Conservation (phyloP, 331 rosid genomes). For the Rosa hybrid region DNA sequence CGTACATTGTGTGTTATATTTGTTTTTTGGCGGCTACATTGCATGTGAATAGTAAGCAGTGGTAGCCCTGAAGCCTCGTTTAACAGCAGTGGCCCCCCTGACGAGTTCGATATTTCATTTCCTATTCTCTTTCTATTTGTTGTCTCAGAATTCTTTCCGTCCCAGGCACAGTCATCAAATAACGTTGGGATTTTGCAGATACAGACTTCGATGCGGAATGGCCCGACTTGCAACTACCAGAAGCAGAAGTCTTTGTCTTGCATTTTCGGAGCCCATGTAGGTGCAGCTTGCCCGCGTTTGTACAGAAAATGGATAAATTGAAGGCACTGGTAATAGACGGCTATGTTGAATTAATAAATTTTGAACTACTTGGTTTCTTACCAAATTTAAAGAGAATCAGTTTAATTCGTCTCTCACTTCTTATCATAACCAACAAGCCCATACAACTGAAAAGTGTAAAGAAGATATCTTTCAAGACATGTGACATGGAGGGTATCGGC, state of each 20-base stretch:
- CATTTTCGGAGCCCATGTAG: constrained; percentile 22
- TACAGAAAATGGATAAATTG: constrained; percentile 44
- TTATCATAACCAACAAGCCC: not conserved
- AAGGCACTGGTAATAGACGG: constrained; percentile 46
- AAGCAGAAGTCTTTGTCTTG: constrained; percentile 53
- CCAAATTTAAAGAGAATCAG: constrained; percentile 37
- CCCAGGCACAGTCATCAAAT: not conserved
- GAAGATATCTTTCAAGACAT: constrained; percentile 54
- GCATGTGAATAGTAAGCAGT: too few relatives aligned
- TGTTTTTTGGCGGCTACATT: too few relatives aligned
- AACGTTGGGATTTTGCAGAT: constrained; percentile 30
- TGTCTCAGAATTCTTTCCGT: too few relatives aligned
- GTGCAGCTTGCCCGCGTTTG: constrained; percentile 42
- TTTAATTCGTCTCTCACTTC: constrained; percentile 19
- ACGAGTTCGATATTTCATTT: too few relatives aligned
- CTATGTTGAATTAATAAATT: constrained; percentile 27
- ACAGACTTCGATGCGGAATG: constrained; percentile 38
- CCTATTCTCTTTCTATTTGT: too few relatives aligned
- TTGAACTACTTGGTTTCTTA: constrained; percentile 19
- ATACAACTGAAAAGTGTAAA: constrained; percentile 39
- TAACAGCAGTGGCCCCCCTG: too few relatives aligned
- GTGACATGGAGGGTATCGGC: constrained; percentile 26
- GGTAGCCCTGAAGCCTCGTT: too few relatives aligned
- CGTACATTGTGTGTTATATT: not conserved
- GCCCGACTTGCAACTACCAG: constrained; percentile 46